Evolutionary conservation across 1,139 yeast genomes (phyloP).

Genomic region (Zygosaccharomyces pseudobailii): DNA sequence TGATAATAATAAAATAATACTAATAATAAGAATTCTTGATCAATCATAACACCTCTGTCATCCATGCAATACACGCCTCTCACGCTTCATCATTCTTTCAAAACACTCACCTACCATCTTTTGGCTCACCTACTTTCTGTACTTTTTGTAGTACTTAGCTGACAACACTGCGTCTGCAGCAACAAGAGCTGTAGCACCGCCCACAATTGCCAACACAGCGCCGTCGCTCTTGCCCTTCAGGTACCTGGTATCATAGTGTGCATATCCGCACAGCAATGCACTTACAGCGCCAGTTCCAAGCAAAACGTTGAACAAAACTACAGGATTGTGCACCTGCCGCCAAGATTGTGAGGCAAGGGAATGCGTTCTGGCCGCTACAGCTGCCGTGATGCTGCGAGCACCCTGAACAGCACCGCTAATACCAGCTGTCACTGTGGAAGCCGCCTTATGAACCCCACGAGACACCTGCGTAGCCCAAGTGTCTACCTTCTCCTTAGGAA

Average conservation of each 20-base stretch:
- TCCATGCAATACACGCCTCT: not conserved
- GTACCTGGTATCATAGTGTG: slow-evolving; percentile 43
- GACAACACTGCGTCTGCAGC: slow-evolving; percentile 53
- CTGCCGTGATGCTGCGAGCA: slow-evolving; percentile 3
- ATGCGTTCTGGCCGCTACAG: slow-evolving; percentile 13
- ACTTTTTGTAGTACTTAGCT: slow-evolving; percentile 41
- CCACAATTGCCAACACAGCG: slow-evolving; percentile 50
- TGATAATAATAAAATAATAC: not conserved
- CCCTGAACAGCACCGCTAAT: slow-evolving; percentile 2
- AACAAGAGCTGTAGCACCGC: slow-evolving; percentile 51
- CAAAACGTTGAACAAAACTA: slow-evolving; percentile 51
- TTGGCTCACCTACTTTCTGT: not conserved
- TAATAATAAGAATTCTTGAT: not conserved
- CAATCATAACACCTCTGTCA: not conserved
- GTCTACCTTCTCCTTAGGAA: slow-evolving; percentile 4
- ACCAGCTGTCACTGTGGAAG: slow-evolving; percentile 2
- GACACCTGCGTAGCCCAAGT: slow-evolving; percentile 2
- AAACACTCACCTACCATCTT: too few relatives aligned
- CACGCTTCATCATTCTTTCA: too few relatives aligned
- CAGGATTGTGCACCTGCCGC: slow-evolving; percentile 57
- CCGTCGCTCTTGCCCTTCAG: slow-evolving; percentile 42
- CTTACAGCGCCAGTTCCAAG: slow-evolving; percentile 48
- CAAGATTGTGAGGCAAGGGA: slow-evolving; percentile 12
- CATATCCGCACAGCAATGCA: slow-evolving; percentile 48
- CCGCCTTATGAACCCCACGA: slow-evolving; percentile 2